Base-by-base conservation (phyloP, 371 early-diverging fungal species). In the Mortierella sp. region DNA sequence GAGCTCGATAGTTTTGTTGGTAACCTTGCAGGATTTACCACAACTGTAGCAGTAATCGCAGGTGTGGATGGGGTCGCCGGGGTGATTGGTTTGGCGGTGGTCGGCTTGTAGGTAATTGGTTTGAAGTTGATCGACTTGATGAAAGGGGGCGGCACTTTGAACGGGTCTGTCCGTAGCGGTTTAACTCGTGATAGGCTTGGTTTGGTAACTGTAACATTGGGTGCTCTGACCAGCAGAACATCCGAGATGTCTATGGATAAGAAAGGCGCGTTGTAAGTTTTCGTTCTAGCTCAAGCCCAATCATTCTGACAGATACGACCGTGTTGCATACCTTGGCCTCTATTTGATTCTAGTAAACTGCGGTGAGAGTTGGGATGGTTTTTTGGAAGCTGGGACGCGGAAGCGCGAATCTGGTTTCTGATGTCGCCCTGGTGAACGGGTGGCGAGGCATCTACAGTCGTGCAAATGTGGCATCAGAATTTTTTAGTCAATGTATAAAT, bases 241-340 rank as follows among this genome's bases (percentile, higher is more conserved):
- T 43, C 57, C 37, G 46, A 73, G 14, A 55, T 44, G 5, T 73
- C 73, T 73, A 55, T 55, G n/a, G 40, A 40, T 48, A 10, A 31
- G 5, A 50, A 34, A 31, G 16, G 61, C 19, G 31, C 19, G 14
- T n/a, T n/a, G 21, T 61, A 31, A 50, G 75, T 2, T 14, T 40
- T 67, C 11, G 10, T 37, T 19, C 14, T 26, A 10, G 8, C 19
- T 61, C 31, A 61, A 34, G 43, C 9, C 31, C 21, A 16, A 26
- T 26, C 8, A 26, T 28, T 24, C 51, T 9, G 1, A 8, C 43
- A 67, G 34, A 67, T 16, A 24, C 21, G 43, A 24, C 9, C 3
- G 67, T 24, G 9, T 67, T 1, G 9, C 64, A 34, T 77, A 77
- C 77, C 77, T 53, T 59, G 55, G 59, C 51, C 57, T 8, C 71